phyloP scores from a whole-genome alignment of 1,139 yeast species.

The Candida sanyaensis region DNA sequence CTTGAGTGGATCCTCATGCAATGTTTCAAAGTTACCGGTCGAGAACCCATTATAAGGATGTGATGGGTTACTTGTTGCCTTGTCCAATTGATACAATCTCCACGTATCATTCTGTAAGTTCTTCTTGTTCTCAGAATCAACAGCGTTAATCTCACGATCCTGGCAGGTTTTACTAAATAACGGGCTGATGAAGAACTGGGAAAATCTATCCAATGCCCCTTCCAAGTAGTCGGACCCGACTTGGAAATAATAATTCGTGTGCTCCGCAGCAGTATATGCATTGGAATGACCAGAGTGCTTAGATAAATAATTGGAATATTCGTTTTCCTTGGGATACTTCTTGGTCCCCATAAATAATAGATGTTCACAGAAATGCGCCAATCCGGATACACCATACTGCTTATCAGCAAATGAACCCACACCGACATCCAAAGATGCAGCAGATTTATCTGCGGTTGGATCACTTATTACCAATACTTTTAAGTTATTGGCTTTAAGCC shows the following conservation, averaged over 20 bases:
- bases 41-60: conserved; percentile 81
- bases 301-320: conserved; percentile 74
- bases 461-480: conserved; percentile 81
- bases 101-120: conserved; percentile 87
- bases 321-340: conserved; percentile 90
- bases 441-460: conserved; percentile 83
- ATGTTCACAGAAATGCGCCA: conserved; percentile 98
- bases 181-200: conserved; percentile 89
- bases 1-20: conserved; percentile 54
- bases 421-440: conserved; percentile 90
- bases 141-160: conserved; percentile 92
- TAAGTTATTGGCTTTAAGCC: conserved; percentile 61
- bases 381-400: conserved; percentile 65
- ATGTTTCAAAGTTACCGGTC: conserved; percentile 68
- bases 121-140: conserved; percentile 93
- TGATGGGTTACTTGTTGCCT: conserved; percentile 63
- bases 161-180: conserved; percentile 79
- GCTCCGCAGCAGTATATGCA: conserved; percentile 88
- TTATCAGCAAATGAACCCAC: conserved; percentile 90
- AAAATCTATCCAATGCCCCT: conserved; percentile 87
- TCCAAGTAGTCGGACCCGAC: conserved; percentile 72
- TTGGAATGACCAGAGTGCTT: conserved; percentile 67
- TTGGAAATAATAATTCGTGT: conserved; percentile 90
- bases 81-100: conserved; percentile 86
- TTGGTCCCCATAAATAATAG: conserved; percentile 94